phyloP scores from a whole-genome alignment of 1,139 yeast genomes.

The Lodderomyces pseudojiufengensis region DNA sequence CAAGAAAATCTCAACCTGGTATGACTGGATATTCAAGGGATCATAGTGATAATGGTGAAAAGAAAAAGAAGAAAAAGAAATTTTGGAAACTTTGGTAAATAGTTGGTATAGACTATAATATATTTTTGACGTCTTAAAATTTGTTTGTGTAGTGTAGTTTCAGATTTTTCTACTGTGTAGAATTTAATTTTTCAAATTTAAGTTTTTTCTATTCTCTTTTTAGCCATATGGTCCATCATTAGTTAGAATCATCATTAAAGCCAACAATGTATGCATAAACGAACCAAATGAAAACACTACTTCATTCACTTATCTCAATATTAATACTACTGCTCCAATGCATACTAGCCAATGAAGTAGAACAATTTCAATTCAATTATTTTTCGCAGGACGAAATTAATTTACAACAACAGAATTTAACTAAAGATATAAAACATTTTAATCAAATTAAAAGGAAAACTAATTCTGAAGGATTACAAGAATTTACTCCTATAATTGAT shows the following conservation, averaged over 20 bases:
- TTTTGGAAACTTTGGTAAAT: slow-evolving; percentile 18
- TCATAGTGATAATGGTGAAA: background rate
- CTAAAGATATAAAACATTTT: slow-evolving; percentile 2
- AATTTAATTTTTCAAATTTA: too few relatives aligned
- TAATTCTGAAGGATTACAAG: slow-evolving; percentile 29
- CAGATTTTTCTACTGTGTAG: too few relatives aligned
- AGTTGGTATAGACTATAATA: too few relatives aligned
- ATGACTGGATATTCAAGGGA: background rate
- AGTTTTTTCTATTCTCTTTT: too few relatives aligned
- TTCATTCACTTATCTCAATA: too few relatives aligned
- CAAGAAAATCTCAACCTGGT: slow-evolving; percentile 38
- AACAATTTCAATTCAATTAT: background rate
- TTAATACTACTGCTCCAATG: slow-evolving; percentile 1
- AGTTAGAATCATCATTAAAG: too few relatives aligned
- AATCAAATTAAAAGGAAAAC: slow-evolving; percentile 1
- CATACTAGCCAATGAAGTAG: background rate
- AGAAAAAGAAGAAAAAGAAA: slow-evolving; percentile 15
- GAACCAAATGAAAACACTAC: too few relatives aligned
- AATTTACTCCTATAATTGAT: slow-evolving; percentile 43
- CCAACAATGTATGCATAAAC: too few relatives aligned
- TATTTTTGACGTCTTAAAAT: too few relatives aligned
- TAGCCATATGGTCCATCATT: too few relatives aligned
- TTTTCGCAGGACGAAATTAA: background rate
- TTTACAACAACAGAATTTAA: background rate
- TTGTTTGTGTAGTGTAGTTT: too few relatives aligned